Base-by-base conservation (phyloP, 306 rosid species). In the Canavalia gladiata region DNA sequence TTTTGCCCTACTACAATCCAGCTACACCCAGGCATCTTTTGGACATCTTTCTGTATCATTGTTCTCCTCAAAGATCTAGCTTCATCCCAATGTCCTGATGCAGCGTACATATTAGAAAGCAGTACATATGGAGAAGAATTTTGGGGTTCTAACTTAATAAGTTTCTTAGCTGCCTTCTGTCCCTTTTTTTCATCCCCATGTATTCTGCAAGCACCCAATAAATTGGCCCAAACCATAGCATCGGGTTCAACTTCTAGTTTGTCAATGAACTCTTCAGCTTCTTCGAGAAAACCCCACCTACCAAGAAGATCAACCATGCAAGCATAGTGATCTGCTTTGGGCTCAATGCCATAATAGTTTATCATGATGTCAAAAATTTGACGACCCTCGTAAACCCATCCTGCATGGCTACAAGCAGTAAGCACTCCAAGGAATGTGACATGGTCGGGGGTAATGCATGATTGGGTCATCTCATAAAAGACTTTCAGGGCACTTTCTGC, bases 401-500 rank as follows among this genome's bases (percentile, higher is more conserved):
- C 97, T 31, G 91, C 87, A 85, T 91, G 98, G 80, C 98, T 92
- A 74, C 95, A 94, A 7, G 97, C 97, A 50, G 91, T 90, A 75
- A 94, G 98, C 84, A 91, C 89, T 7, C 98, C 97, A 29, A 94
- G 97, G 83, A 94, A 89, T 9, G 97, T 92, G 77, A 94, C 89
- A 73, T 89, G 92, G 25, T 94, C 98, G 7, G 97, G 97, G 75
- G 45, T 41, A 64, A 94, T 76, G 10, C 39, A 30, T 74, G 84
- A 74, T 55, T 70, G 56, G 81, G 79, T 73, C 97, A 92, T 89
- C 88, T 87, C 87, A 63, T 85, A 78, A 65, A 94, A 94, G 84
- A 87, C 75, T 56, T 87, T 59, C 13, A 90, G 79, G 3, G 95
- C 92, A 12, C 68, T 68, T 76, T 89, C 92, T 25, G 90, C 95